Percentiles rank a stretch among this genome's conserved stretches.
Evolutionary conservation across 1,284 basidiomycete species (phyloP).

Genomic region (Trichosporon asahii): DNA sequence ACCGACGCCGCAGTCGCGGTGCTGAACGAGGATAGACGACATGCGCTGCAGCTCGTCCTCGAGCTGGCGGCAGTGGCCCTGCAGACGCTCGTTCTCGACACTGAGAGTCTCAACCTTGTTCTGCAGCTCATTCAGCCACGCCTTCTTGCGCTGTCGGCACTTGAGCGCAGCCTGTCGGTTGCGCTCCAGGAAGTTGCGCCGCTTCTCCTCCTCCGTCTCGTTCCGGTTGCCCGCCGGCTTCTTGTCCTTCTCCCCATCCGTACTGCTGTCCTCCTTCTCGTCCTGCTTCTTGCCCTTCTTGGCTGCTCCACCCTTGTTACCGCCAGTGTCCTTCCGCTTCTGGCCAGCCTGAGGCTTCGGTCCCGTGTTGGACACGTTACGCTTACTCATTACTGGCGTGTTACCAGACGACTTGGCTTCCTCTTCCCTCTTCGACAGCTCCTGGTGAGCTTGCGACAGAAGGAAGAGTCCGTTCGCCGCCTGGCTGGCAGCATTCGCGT

Average conservation of each 20-base stretch:
- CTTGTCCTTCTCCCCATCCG: constrained; percentile 48
- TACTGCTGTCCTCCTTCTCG: constrained; percentile 12
- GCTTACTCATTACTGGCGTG: constrained; percentile 31
- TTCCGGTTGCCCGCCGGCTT: constrained; percentile 59
- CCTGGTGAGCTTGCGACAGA: constrained; percentile 88
- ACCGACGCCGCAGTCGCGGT: constrained; percentile 48
- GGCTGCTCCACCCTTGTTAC: constrained; percentile 16
- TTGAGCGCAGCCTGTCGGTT: constrained; percentile 97
- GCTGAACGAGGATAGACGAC: constrained; percentile 51
- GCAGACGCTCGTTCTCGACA: constrained; percentile 90
- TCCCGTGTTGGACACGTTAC: constrained; percentile 17
- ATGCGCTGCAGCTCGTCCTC: constrained; percentile 61
- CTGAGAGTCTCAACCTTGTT: constrained; percentile 85
- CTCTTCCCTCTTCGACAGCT: constrained; percentile 90
- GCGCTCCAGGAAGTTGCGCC: constrained; percentile 87
- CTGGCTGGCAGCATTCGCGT: constrained; percentile 48
- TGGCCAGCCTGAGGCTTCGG: constrained; percentile 16
- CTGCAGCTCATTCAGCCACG: constrained; percentile 90
- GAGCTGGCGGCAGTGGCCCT: constrained; percentile 55
- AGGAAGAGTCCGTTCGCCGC: constrained; percentile 90
- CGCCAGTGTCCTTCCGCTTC: constrained; percentile 11
- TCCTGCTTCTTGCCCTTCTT: constrained; percentile 36
- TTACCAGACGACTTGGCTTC: constrained; percentile 28
- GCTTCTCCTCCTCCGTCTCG: constrained; percentile 93
- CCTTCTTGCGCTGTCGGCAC: constrained; percentile 97